Evolutionary conservation across 345 rosid species (phyloP).

Genomic region (Eucalyptus regnans): DNA sequence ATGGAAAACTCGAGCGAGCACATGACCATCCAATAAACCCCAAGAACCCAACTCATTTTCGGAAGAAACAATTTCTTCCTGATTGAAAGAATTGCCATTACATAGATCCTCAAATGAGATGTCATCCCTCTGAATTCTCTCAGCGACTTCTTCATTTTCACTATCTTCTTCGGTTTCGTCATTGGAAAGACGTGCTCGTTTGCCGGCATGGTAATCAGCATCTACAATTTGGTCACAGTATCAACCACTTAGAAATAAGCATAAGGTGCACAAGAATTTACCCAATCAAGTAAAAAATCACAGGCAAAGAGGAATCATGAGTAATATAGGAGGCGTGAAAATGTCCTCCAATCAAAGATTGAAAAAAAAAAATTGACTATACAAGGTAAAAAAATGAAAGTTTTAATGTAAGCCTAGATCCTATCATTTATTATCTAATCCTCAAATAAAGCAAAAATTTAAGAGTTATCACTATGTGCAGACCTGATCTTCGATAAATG

Average conservation of each 20-base stretch:
- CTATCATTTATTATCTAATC: not conserved
- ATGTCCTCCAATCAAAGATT: not conserved
- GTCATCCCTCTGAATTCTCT: slow-evolving; percentile 30
- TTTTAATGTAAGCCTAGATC: not conserved
- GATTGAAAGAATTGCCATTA: slow-evolving; percentile 38
- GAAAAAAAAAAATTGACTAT: not conserved
- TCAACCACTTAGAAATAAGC: not conserved
- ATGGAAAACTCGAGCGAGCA: slow-evolving; percentile 78
- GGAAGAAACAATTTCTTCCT: slow-evolving; percentile 24
- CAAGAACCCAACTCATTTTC: slow-evolving; percentile 36
- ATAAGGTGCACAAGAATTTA: not conserved
- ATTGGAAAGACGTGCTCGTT: slow-evolving; percentile 64
- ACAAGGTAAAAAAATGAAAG: not conserved
- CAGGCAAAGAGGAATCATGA: not conserved
- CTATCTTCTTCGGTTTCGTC: slow-evolving; percentile 58
- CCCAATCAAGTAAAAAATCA: not conserved
- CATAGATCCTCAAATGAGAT: slow-evolving; percentile 71
- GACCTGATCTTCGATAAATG: slow-evolving; percentile 77
- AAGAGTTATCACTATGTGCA: not conserved
- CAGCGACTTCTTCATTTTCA: slow-evolving; percentile 41
- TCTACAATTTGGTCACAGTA: slow-evolving; percentile 18
- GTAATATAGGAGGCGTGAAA: not conserved
- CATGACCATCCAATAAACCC: slow-evolving; percentile 74
- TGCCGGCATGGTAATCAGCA: slow-evolving; percentile 46
- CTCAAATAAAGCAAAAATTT: not conserved